Percentiles rank a stretch among this genome's conserved stretches.
phyloP scores from a whole-genome alignment of 306 rosid species.

The Cyclanthera cordifolia region DNA sequence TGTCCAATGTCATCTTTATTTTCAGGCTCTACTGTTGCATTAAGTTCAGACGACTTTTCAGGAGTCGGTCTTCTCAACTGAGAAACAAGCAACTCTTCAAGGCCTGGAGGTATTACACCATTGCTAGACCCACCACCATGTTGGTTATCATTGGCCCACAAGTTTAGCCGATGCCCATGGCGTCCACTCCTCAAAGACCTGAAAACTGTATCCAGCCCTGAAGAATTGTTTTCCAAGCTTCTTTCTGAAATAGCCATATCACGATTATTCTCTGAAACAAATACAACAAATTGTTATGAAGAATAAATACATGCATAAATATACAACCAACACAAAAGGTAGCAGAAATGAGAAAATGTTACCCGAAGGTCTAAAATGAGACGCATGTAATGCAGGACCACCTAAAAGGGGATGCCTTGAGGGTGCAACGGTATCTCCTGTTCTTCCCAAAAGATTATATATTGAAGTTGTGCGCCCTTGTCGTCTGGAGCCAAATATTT shows the following conservation, averaged over 20 bases:
- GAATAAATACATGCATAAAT: neutral
- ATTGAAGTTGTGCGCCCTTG: conserved; percentile 91
- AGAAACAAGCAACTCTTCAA: conserved; percentile 78
- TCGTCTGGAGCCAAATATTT: conserved; percentile 92
- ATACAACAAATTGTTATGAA: neutral
- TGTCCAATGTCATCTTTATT: conserved; percentile 37
- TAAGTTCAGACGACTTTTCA: conserved; percentile 48
- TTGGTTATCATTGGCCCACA: conserved; percentile 72
- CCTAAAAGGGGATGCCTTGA: conserved; percentile 83
- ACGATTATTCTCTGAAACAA: conserved; percentile 32
- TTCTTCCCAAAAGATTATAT: conserved; percentile 85
- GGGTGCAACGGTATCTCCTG: conserved; percentile 67
- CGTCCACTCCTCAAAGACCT: conserved; percentile 90
- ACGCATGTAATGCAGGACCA: conserved; percentile 52
- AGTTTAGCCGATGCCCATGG: conserved; percentile 75
- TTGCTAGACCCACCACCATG: conserved; percentile 64
- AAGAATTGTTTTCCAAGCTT: conserved; percentile 44
- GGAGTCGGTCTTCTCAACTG: conserved; percentile 65
- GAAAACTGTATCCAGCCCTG: conserved; percentile 70
- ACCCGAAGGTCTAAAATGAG: conserved; percentile 54
- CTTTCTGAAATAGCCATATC: conserved; percentile 38
- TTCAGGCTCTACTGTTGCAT: conserved; percentile 29
- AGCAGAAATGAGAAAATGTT: conserved; percentile 6
- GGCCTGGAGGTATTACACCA: conserved; percentile 61
- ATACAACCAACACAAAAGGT: neutral